Conservation (phyloP, 1,139 yeast genomes). For the Hansenula anomala region DNA sequence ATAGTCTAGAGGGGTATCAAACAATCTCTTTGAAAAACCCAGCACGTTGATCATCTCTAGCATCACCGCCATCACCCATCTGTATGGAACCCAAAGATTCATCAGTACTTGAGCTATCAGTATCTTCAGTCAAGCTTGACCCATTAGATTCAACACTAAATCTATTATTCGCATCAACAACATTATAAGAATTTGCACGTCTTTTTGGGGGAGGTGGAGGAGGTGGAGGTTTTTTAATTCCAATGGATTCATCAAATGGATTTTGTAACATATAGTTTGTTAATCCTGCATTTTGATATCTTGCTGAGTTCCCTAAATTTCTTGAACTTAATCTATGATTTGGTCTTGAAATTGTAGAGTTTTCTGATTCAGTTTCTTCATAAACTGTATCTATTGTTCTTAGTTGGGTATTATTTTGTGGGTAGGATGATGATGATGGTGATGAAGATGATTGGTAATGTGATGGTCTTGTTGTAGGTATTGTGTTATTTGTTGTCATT, state of each 20-base stretch:
- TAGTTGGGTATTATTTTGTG: neutral
- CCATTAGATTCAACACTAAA: constrained; percentile 14
- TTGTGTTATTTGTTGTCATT: neutral
- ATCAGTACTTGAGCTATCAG: constrained; percentile 18
- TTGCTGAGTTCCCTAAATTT: no score
- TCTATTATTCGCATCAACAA: constrained; percentile 8
- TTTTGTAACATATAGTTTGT: constrained; percentile 8
- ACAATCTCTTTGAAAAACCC: constrained; percentile 22
- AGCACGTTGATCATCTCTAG: neutral
- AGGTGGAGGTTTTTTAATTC: constrained; percentile 9
- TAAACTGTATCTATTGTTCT: constrained; percentile 25
- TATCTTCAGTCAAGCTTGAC: constrained; percentile 18
- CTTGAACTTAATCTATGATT: neutral
- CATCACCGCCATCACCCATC: constrained; percentile 6
- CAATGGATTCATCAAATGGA: constrained; percentile 12
- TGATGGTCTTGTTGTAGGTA: constrained; percentile 3
- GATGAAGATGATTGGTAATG: no score
- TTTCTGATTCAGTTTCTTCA: constrained; percentile 20
- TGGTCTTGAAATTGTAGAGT: constrained; percentile 1
- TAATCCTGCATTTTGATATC: constrained; percentile 14
- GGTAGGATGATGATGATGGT: no score
- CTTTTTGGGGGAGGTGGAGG: constrained; percentile 12
- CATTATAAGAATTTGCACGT: neutral
- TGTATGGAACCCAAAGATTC: constrained; percentile 14
- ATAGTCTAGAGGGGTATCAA: neutral